A percentile compares a stretch with the other conserved stretches of the same genome.
These are phyloP conservation scores for Geoglossum glabrum DNA, from an alignment of 495 filamentous ascomycete species.

Conservation along the genomic window DNA sequence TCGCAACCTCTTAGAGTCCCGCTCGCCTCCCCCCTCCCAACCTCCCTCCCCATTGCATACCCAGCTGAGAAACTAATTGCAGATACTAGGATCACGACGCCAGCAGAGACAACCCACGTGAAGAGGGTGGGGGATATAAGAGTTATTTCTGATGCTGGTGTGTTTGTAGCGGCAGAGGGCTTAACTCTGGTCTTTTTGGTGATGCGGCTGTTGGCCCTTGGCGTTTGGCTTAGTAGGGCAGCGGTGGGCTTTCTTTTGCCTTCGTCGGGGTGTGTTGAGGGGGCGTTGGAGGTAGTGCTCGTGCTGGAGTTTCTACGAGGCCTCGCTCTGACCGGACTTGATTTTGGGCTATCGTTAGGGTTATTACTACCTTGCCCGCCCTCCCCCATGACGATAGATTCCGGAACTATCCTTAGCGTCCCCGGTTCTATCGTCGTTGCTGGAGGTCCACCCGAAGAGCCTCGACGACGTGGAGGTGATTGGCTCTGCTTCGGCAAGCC, in stretches of 20 bases:
- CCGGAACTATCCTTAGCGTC: conserved; percentile 48
- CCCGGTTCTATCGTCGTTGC: conserved; percentile 23
- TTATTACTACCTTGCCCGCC: conserved; percentile 11
- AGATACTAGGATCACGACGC: conserved; percentile 76
- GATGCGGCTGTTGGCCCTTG: conserved; percentile 8
- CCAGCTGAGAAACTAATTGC: conserved; percentile 88
- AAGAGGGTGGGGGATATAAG: conserved; percentile 52
- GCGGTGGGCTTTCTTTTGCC: conserved; percentile 15
- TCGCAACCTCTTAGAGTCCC: conserved; percentile 17
- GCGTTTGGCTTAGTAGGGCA: background rate
- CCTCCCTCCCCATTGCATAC: conserved; percentile 71
- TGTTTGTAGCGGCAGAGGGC: background rate
- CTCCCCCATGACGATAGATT: conserved; percentile 46
- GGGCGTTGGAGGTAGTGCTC: background rate
- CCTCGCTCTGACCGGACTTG: conserved; percentile 10
- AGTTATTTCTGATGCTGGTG: conserved; percentile 7
- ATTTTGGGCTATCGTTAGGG: conserved; percentile 13
- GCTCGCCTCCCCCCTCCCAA: conserved; percentile 42
- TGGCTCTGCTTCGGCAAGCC: conserved; percentile 46
- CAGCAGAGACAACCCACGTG: conserved; percentile 82
- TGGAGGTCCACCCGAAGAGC: conserved; percentile 11
- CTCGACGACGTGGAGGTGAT: conserved; percentile 14
- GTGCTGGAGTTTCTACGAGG: conserved; percentile 10
- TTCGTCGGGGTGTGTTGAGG: conserved; percentile 2
- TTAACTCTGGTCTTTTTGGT: conserved; percentile 9